Evolutionary conservation across 1,139 yeast genomes (phyloP), one percentile per base, ranked within the genome.

Genomic region (Suzukiozyma palmioleophila): DNA sequence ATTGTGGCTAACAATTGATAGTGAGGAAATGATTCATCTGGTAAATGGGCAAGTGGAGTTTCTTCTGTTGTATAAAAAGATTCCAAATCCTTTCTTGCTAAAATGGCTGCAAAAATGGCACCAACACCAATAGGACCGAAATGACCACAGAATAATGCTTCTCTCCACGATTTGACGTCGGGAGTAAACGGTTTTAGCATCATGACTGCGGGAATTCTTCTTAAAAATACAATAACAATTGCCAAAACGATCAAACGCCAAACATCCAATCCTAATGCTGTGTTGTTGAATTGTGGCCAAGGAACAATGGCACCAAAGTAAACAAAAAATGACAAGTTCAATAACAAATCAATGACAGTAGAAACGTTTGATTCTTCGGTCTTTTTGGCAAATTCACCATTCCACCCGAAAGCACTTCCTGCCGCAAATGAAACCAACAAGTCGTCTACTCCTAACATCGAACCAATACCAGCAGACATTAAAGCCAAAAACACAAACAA

Each of bases 41-140:
- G 95, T 13, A 84, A 52, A 0, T 64, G 57, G 11, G 64, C 65
- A 28, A 84, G 60, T 0, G 87, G 86, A 0, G 90, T 83, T 15
- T 80, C 81, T 36, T 76, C 81, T 2, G 68, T 70, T 10, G 77
- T 72, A 46, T 53, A 66, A 46, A 66, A 68, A 10, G 67, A 70
- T 54, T 88, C 96, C 35, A 92, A 69, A 49, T 86, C 92, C 13
- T 80, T 78, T 49, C 94, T 75, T 1, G 96, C 92, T 50, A 90
- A 67, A 43, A 92, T 84, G 11, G 90, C 81, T 15, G 96, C 95
- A 63, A 87, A 92, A 15, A 92, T 77, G 1, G 97, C 97, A 47
- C 97, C 97, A 9, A 92, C 98, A 40, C 98, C 98, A 57, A 92
- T 88, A 8, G 98, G 98, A 35, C 98, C 98, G 60, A 92, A 92